Evolutionary conservation across 2,329 filamentous ascomycete genomes (phyloP).

Genomic region (Epichloe hybrida): DNA sequence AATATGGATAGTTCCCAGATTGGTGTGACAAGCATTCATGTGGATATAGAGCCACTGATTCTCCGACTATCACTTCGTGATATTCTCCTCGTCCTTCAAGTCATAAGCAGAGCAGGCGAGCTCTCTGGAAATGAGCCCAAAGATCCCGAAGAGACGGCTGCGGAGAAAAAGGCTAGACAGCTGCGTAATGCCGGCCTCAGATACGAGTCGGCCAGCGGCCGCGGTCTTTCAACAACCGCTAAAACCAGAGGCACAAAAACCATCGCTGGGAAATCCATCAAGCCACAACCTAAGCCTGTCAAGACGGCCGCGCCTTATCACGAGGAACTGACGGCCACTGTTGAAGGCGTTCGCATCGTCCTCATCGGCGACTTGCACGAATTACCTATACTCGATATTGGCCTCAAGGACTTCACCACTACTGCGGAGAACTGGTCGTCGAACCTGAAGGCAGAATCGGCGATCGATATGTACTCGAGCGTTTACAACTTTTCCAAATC

Average conservation of each 20-base stretch:
- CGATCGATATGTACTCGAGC: constrained; percentile 88
- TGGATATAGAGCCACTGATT: constrained; percentile 84
- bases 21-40: constrained; percentile 62
- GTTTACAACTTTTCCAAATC: constrained; percentile 99
- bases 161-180: constrained; percentile 43
- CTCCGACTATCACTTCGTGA: constrained; percentile 83
- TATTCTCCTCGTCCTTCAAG: constrained; percentile 86
- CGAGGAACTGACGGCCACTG: constrained; percentile 73
- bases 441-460: constrained; percentile 72
- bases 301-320: constrained; percentile 14
- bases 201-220: constrained; percentile 42
- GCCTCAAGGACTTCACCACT: constrained; percentile 77
- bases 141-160: constrained; percentile 20
- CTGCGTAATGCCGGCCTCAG: constrained; percentile 36
- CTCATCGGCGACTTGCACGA: constrained; percentile 94
- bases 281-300: constrained; percentile 8
- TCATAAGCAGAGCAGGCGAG: constrained; percentile 80
- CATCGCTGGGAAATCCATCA: constrained; percentile 17
- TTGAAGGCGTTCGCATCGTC: constrained; percentile 83
- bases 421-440: constrained; percentile 85
- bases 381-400: constrained; percentile 85
- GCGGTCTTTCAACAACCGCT: constrained; percentile 37
- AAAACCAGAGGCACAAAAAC: constrained; percentile 28
- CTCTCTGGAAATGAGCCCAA: constrained; percentile 56
- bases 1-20: constrained; percentile 61